Conservation (phyloP, 2,329 filamentous ascomycete species). For the Claviceps fusiformis region DNA sequence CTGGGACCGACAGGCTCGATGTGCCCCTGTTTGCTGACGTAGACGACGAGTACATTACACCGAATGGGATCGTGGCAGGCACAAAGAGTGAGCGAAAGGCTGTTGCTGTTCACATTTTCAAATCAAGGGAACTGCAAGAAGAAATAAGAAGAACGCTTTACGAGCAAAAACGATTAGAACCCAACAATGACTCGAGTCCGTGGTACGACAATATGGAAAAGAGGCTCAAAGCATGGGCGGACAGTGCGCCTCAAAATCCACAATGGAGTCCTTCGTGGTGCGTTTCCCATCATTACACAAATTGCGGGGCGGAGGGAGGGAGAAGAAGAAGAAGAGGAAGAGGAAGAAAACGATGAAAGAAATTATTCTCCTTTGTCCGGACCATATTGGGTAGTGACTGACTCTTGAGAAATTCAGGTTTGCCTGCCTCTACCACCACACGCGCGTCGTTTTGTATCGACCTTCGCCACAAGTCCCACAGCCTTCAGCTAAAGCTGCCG, state of each 20-base stretch:
- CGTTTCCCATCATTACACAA: constrained; percentile 13
- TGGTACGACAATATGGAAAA: constrained; percentile 75
- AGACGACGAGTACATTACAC: constrained; percentile 71
- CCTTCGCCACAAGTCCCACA: constrained; percentile 86
- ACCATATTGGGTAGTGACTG: neutral
- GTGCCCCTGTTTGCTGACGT: constrained; percentile 74
- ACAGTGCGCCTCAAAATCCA: constrained; percentile 57
- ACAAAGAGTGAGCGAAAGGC: constrained; percentile 70
- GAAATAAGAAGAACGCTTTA: constrained; percentile 82
- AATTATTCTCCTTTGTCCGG: neutral
- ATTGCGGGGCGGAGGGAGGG: too few relatives aligned
- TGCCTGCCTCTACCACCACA: constrained; percentile 62
- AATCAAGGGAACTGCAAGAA: constrained; percentile 75
- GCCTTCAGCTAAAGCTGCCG: constrained; percentile 65
- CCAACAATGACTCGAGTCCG: constrained; percentile 65
- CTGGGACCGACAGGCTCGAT: constrained; percentile 68
- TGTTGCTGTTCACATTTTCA: constrained; percentile 84
- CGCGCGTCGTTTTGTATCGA: constrained; percentile 76
- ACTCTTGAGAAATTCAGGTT: constrained; percentile 32
- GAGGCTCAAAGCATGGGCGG: constrained; percentile 69
- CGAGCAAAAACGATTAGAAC: constrained; percentile 65
- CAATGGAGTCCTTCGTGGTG: constrained; percentile 69
- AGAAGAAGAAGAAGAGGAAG: too few relatives aligned
- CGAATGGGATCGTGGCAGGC: constrained; percentile 58
- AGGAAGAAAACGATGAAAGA: too few relatives aligned